Evolutionary conservation across 176 grass and related monocot species (phyloP).

Genomic region (Ampelocalamus luodianensis): DNA sequence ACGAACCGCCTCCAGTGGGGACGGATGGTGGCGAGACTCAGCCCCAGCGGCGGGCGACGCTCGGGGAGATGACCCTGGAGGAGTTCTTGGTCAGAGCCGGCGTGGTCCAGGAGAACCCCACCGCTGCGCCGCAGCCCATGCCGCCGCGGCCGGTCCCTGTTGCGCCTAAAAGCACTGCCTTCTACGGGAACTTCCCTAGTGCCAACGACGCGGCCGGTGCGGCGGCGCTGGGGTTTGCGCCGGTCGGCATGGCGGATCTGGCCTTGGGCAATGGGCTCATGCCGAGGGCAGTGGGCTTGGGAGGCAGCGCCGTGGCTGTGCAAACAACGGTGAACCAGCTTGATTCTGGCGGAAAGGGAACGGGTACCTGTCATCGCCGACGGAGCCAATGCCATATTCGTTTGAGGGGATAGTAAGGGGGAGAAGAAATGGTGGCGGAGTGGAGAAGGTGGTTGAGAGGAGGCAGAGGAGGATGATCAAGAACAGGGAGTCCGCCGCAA

Average conservation of each 20-base stretch:
- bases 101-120: conserved; percentile 63
- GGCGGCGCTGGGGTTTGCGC: conserved; percentile 36
- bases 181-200: conserved; percentile 49
- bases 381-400: conserved; percentile 57
- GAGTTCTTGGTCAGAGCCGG: conserved; percentile 86
- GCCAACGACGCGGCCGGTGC: conserved; percentile 42
- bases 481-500: conserved; percentile 86
- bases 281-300: conserved; percentile 48
- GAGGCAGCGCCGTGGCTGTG: conserved; percentile 29
- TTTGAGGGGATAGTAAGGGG: conserved; percentile 62
- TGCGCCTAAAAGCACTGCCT: conserved; percentile 45
- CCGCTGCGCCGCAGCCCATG: conserved; percentile 21
- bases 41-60: conserved; percentile 56
- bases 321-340: conserved; percentile 41
- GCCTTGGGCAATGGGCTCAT: conserved; percentile 51
- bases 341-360: conserved; percentile 57
- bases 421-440: conserved; percentile 51
- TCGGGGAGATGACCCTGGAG: conserved; percentile 93
- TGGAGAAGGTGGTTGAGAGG: conserved; percentile 90
- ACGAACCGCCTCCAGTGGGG: conserved; percentile 30
- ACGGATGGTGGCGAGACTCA: conserved; percentile 8
- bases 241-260: conserved; percentile 53
- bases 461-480: conserved; percentile 96
- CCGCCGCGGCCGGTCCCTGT: conserved; percentile 45
- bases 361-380: conserved; percentile 64